phyloP scores from a whole-genome alignment of 345 rosid species.

The Gynandropsis gynandra region DNA sequence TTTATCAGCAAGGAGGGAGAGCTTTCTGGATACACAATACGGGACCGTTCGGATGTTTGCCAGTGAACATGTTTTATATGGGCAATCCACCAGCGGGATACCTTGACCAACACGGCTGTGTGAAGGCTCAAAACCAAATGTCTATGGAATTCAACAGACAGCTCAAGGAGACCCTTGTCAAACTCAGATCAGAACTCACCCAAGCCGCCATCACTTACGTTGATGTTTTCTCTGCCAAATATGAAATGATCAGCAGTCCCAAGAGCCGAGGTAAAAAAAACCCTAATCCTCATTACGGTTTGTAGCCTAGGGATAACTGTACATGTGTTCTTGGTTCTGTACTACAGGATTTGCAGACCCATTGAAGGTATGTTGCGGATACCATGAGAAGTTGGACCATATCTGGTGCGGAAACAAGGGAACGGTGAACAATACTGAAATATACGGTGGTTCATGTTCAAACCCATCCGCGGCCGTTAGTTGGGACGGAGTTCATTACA shows the following conservation, averaged over 20 bases:
- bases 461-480: constrained; percentile 42
- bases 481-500: constrained; percentile 69
- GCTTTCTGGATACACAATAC: constrained; percentile 76
- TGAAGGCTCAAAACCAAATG: constrained; percentile 63
- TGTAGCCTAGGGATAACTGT: too few relatives aligned
- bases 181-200: constrained; percentile 49
- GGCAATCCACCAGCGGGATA: constrained; percentile 55
- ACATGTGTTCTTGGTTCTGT: neutral
- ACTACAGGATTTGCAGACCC: constrained; percentile 52
- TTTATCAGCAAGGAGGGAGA: constrained; percentile 47
- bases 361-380: constrained; percentile 56
- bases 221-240: constrained; percentile 70
- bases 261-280: constrained; percentile 44
- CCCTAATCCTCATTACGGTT: neutral
- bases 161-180: constrained; percentile 23
- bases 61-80: constrained; percentile 58
- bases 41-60: constrained; percentile 86
- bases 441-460: constrained; percentile 44
- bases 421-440: constrained; percentile 42
- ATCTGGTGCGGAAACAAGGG: constrained; percentile 64
- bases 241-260: constrained; percentile 58
- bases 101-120: constrained; percentile 64
- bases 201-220: constrained; percentile 68
- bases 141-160: constrained; percentile 47
- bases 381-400: constrained; percentile 48